A percentile compares a stretch with the other conserved stretches of the same genome.
Conservation (phyloP, 768 basidiomycete genomes). For the Daedalea quercina region DNA sequence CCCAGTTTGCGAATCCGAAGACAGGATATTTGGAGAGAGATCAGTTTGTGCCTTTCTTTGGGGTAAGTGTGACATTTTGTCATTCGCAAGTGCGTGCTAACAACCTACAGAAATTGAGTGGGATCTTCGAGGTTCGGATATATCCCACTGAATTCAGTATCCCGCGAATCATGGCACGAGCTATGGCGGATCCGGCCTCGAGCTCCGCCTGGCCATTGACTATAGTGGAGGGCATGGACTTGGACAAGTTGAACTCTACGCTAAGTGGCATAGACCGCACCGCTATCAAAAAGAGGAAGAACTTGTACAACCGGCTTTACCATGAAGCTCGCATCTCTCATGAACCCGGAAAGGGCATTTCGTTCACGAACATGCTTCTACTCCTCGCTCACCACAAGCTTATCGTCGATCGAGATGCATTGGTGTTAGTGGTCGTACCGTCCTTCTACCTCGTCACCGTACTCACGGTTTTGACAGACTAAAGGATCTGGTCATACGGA, state of each 20-base stretch:
- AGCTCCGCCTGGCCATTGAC: conserved; percentile 25
- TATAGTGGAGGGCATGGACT: conserved; percentile 49
- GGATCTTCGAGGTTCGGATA: conserved; percentile 83
- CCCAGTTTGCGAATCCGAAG: conserved; percentile 69
- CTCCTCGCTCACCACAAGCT: conserved; percentile 88
- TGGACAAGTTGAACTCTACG: conserved; percentile 50
- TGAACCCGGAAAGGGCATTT: conserved; percentile 71
- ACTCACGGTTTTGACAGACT: conserved; percentile 39
- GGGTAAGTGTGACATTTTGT: conserved; percentile 61
- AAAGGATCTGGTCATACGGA: conserved; percentile 72
- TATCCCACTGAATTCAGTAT: conserved; percentile 70
- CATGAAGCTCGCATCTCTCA: conserved; percentile 81
- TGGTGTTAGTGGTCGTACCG: conserved; percentile 53
- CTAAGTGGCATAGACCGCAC: conserved; percentile 61
- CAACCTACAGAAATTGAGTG: conserved; percentile 59
- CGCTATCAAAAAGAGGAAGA: conserved; percentile 58
- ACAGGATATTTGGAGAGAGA: conserved; percentile 72
- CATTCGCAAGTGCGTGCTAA: background rate
- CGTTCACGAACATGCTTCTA: conserved; percentile 85
- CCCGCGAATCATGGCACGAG: conserved; percentile 48
- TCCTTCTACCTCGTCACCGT: background rate
- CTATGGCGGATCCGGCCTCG: conserved; percentile 32
- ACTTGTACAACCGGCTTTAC: conserved; percentile 68
- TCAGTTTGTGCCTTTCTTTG: conserved; percentile 73
- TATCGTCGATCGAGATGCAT: conserved; percentile 82